These are phyloP conservation scores for Gloeophyllum trabeum DNA, from an alignment of 768 basidiomycete species.

Conservation along the genomic window DNA sequence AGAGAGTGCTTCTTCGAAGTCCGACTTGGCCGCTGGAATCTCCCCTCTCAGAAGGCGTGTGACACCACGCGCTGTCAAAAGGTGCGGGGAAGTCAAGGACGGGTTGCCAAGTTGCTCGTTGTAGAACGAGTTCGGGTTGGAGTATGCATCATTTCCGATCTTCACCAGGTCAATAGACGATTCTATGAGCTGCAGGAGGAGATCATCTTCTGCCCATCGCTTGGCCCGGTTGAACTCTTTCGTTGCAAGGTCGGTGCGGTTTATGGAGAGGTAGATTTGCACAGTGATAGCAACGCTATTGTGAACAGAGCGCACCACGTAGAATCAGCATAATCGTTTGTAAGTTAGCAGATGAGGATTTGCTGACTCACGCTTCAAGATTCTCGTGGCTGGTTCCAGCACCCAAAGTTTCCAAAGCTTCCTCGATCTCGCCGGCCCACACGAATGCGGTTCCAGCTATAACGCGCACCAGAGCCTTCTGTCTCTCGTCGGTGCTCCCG, in stretches of 20 bases:
- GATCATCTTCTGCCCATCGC: constrained; percentile 81
- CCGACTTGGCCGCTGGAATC: constrained; percentile 64
- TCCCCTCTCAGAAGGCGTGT: constrained; percentile 72
- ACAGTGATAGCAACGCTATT: constrained; percentile 69
- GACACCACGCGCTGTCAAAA: constrained; percentile 72
- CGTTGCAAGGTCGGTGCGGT: constrained; percentile 78
- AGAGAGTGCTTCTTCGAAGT: constrained; percentile 63
- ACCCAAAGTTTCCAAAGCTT: constrained; percentile 83
- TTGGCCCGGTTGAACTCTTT: constrained; percentile 79
- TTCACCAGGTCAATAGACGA: constrained; percentile 65
- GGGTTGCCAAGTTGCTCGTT: constrained; percentile 79
- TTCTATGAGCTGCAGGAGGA: constrained; percentile 84
- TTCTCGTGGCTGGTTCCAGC: constrained; percentile 56
- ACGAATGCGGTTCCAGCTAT: constrained; percentile 84
- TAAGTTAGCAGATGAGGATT: constrained; percentile 1
- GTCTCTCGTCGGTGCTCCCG: constrained; percentile 49
- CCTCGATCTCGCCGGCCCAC: constrained; percentile 77
- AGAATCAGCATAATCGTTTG: neutral
- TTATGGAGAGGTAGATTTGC: constrained; percentile 85
- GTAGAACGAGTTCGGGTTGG: constrained; percentile 49
- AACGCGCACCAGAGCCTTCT: constrained; percentile 66
- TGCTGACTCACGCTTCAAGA: constrained; percentile 67
- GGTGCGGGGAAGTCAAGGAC: constrained; percentile 58
- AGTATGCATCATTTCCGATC: constrained; percentile 65
- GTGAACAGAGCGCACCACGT: neutral